Evolutionary conservation across 2,329 filamentous ascomycete species (phyloP), one percentile per base, ranked within the genome.

Genomic region (Stylonectria norvegica): DNA sequence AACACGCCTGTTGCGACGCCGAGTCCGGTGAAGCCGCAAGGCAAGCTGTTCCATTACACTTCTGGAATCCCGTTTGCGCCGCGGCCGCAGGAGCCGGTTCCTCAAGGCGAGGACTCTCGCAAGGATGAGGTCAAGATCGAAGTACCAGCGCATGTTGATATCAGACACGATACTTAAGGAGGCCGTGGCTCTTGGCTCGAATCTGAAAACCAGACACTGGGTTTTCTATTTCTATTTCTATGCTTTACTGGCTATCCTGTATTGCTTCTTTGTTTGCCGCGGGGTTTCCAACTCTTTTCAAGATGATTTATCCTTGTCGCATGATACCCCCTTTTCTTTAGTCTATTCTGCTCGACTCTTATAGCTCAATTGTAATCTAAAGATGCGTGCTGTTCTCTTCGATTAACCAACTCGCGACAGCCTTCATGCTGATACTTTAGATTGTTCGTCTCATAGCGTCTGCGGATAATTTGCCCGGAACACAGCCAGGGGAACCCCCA

Each of bases 11-110:
- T 46, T 2, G 49, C 53, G 7, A 62, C 61, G 27, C 62, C 66
- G 9, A 65, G 56, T 20, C 62, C 64, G 0, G 40, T 60, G 46
- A 70, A 66, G 57, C 65, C 55, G 38, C 44, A 51, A 29, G 52
- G 49, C 30, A 56, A 53, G 2, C 50, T 68, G 31, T 68, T 66
- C 28, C 57, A 61, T 11, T 66, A 67, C 37, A 70, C 63, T 4
- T 64, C 70, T 10, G 64, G 69, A 5, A 76, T 77, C 31, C 72
- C 70, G 1, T 76, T 76, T 58, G 70, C 69, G 5, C 62, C 64
- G 5, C 52, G 56, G 18, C 42, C 53, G 2, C 48, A 47, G 33
- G 37, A 42, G 20, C 16, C 39, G 12, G 38, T 11, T 16, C 34
- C 35, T 9, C 33, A 37, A 17, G 20, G 29, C 19, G 35, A 48